Base-by-base conservation (phyloP, 805 yeast genomes). In the Vanderwaltozyma verrucispora region DNA sequence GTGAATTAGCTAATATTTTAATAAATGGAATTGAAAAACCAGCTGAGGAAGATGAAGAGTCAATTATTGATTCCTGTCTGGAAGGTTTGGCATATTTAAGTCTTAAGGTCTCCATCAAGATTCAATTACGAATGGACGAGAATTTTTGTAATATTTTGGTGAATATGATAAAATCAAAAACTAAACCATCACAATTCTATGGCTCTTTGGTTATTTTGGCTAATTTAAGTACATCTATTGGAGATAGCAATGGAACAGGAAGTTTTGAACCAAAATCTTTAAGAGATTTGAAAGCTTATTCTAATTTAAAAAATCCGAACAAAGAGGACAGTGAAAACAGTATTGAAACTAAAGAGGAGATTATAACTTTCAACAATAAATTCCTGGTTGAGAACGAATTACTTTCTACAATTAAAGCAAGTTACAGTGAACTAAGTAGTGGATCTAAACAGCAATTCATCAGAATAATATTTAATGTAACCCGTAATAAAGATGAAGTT, bases 21-120 rank as follows among this genome's bases (percentile, higher is more conserved):
- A 26, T 50, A 1, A 37, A 46, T 13, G 17, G 14, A 9, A 31
- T 36, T 3, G 16, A 12, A 6, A 14, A 23, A 43, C 10, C 35
- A 14, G 38, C 34, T 13, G 36, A 28, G 16, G n/a, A 35, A 14
- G 37, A 37, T 3, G 37, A 37, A 5, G 24, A 30, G 12, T 44
- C 41, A 14, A 45, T 43, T 18, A 26, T 48, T 6, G 45, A 41
- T 3, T 28, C 33, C 7, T 49, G 62, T 9, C 47, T 72, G 16
- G 79, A 74, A 53, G 74, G 71, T 1, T 49, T 74, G 28, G 72
- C 77, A 6, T 72, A 71, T 38, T 48, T 74, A n/a, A 64, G 68
- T 3, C 49, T 74, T 30, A 69, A 67, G 42, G 45, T 58, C 4
- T 48, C 63, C 6, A 58, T 69, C 0, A 65, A 64, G 42, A 45